phyloP scores from a whole-genome alignment of 2,329 filamentous ascomycete genomes.

The Annulohypoxylon truncatum region DNA sequence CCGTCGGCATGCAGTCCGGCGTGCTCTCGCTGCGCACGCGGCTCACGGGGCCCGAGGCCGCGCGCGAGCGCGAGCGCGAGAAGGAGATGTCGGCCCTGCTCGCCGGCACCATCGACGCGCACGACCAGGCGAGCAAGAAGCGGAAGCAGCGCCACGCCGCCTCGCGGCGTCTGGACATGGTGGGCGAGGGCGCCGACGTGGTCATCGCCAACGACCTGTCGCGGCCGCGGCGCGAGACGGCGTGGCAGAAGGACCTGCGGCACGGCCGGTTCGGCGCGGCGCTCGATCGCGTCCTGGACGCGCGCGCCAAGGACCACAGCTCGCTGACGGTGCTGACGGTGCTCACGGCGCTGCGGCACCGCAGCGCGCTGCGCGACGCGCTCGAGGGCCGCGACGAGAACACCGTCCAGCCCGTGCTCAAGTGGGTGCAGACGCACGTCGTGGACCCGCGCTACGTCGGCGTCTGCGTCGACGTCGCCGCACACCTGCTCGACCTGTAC shows the following conservation, averaged over 20 bases:
- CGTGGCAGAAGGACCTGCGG: conserved; percentile 85
- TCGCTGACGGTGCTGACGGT: conserved; percentile 77
- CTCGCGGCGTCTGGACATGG: conserved; percentile 74
- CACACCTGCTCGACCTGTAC: conserved; percentile 89
- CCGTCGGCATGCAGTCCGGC: conserved; percentile 93
- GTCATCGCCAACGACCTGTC: conserved; percentile 79
- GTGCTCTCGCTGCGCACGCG: conserved; percentile 91
- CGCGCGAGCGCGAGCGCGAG: conserved; percentile 78
- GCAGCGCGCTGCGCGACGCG: conserved; percentile 83
- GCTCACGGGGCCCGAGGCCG: conserved; percentile 84
- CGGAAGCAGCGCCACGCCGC: conserved; percentile 68
- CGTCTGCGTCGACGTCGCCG: conserved; percentile 83
- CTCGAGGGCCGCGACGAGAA: conserved; percentile 84
- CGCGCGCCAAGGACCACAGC: conserved; percentile 62
- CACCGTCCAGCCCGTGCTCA: conserved; percentile 82
- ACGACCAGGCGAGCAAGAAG: conserved; percentile 78
- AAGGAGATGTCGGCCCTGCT: conserved; percentile 87
- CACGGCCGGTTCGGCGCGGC: conserved; percentile 81
- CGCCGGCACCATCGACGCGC: conserved; percentile 79
- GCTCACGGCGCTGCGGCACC: conserved; percentile 85
- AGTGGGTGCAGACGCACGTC: conserved; percentile 85
- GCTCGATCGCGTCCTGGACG: conserved; percentile 80
- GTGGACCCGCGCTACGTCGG: conserved; percentile 83
- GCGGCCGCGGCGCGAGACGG: conserved; percentile 62
- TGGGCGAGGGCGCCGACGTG: conserved; percentile 87